Conservation (phyloP, 73 alveolate genomes). For the Paramecium primaurelia region DNA sequence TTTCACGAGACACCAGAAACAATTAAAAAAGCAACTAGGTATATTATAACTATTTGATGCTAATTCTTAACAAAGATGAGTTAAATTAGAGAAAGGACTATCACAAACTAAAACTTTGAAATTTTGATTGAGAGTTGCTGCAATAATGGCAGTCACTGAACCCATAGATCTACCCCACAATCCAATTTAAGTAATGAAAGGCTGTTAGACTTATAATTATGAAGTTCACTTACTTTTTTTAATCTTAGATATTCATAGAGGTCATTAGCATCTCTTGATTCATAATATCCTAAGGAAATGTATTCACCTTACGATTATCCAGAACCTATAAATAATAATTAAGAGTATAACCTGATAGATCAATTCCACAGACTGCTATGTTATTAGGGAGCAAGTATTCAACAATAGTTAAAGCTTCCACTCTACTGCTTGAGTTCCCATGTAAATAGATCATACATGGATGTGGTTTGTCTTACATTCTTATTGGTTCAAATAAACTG, state of each 20-base stretch:
- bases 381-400: constrained; percentile 61
- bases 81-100: constrained; percentile 35
- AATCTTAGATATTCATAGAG: constrained; percentile 68
- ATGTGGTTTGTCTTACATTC: background rate
- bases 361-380: constrained; percentile 78
- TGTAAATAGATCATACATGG: constrained; percentile 81
- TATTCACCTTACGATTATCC: constrained; percentile 91
- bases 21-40: background rate
- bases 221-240: constrained; percentile 53
- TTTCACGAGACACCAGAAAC: constrained; percentile 18
- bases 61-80: background rate
- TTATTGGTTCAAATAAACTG: background rate
- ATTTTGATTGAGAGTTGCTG: constrained; percentile 43
- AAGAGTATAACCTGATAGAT: constrained; percentile 52
- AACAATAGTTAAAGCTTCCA: constrained; percentile 61
- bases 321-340: constrained; percentile 62
- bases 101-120: background rate
- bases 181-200: constrained; percentile 73
- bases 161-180: constrained; percentile 94
- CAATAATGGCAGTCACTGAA: constrained; percentile 85
- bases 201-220: constrained; percentile 1
- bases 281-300: constrained; percentile 88
- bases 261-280: constrained; percentile 69
- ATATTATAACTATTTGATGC: constrained; percentile 3
- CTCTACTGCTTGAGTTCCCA: constrained; percentile 71